phyloP scores from a whole-genome alignment of 495 filamentous ascomycete species.

The Staphylotrichum longicolle region DNA sequence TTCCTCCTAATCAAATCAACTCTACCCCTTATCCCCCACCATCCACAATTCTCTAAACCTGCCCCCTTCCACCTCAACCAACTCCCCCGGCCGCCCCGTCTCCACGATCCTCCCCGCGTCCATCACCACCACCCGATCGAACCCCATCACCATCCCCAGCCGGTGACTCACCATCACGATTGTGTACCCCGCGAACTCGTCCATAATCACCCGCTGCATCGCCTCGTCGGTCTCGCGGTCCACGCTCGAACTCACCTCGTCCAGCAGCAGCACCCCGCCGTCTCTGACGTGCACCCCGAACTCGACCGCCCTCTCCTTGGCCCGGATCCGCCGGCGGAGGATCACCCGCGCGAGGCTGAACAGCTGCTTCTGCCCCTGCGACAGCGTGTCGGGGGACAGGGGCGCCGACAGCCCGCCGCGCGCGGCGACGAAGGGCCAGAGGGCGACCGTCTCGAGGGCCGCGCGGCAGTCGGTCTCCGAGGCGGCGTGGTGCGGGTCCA shows the following conservation, averaged over 20 bases:
- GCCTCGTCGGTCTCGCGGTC: slow-evolving; percentile 45
- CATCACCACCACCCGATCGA: slow-evolving; percentile 49
- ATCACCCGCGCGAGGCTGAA: slow-evolving; percentile 63
- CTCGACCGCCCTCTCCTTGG: slow-evolving; percentile 15
- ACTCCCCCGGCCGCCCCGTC: slow-evolving; percentile 36
- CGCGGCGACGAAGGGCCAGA: slow-evolving; percentile 49
- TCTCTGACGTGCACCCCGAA: slow-evolving; percentile 10
- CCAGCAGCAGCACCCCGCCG: slow-evolving; percentile 39
- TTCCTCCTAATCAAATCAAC: no score
- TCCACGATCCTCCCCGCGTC: slow-evolving; percentile 44
- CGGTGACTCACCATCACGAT: slow-evolving; percentile 50
- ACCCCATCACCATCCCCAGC: slow-evolving; percentile 47
- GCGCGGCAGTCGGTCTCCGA: slow-evolving; percentile 42
- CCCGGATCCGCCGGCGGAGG: slow-evolving; percentile 39
- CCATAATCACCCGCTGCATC: slow-evolving; percentile 45
- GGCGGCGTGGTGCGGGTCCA: slow-evolving; percentile 39
- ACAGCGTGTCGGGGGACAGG: slow-evolving; percentile 52
- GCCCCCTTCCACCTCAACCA: slow-evolving; percentile 34
- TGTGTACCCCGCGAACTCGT: slow-evolving; percentile 47
- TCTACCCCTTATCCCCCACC: slow-evolving; percentile 20
- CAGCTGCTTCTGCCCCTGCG: slow-evolving; percentile 63
- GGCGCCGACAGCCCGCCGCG: slow-evolving; percentile 52
- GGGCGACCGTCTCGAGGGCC: slow-evolving; percentile 50
- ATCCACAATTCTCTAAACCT: slow-evolving; percentile 39
- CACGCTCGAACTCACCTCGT: slow-evolving; percentile 45